Evolutionary conservation across 2,329 filamentous ascomycete species (phyloP), one percentile per base, ranked within the genome.

Genomic region (Triangularia verruculosa): DNA sequence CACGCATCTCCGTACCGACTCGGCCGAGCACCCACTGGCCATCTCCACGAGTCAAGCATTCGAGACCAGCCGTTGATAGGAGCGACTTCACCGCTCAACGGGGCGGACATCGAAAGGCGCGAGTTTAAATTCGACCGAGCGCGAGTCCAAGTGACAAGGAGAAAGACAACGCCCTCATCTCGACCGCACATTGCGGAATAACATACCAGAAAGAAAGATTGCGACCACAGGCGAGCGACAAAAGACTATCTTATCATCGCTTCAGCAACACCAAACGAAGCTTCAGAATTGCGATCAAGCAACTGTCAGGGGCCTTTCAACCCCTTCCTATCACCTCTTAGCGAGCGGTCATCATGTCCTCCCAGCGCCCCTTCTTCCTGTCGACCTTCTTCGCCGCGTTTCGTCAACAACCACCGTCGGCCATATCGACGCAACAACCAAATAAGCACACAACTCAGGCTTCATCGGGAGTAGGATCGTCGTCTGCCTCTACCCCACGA

Each of bases 381-480:
- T 83, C 82, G 55, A 81, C 80, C 70, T 83, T 85, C 76, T 78
- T 85, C 73, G 80, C 82, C 72, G 81, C 82, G 73, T 83, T 84
- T 72, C 81, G 82, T 59, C 80, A 81, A 63, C 80, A 80, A 70
- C 72, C 75, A 12, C 74, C 68, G 24, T 60, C 70, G 51, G 51
- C 51, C 11, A 74, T 72, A 72, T 70, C 67, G 72, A 69, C 70
- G 77, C 56, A 78, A 76, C 68, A 78, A 79, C 25, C 70, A 74
- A 28, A 65, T 5, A 22, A 39, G 24, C 57, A 30, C 57, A 28
- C 63, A 5, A 47, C 17, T 11, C 39, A 47, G 39, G 39, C n/a
- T 47, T 47, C 39, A 2, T 47, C 39, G 11, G 39, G 39, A 9
- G 17, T 47, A 20, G 39, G 39, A 47, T 64, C 43, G 28, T 47